These are phyloP conservation scores for Globisporangium carolinianum DNA, from an alignment of 352 stramenopile species.

Conservation along the genomic window DNA sequence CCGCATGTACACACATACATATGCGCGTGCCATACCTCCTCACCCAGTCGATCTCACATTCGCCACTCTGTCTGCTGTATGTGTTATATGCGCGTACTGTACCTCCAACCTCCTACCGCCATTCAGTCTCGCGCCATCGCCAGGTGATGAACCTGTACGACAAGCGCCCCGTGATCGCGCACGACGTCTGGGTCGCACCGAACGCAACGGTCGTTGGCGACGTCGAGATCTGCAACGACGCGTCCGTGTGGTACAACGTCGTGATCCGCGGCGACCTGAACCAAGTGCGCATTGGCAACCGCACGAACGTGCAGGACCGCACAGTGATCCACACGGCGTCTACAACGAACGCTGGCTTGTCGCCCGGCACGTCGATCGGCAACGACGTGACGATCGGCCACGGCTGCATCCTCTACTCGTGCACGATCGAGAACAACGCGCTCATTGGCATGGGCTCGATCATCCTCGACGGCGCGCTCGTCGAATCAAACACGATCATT, in stretches of 20 bases:
- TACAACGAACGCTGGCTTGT: constrained; percentile 62
- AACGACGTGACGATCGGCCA: constrained; percentile 96
- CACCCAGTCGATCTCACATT: no score
- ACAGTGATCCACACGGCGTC: constrained; percentile 92
- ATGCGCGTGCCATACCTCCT: no score
- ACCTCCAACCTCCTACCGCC: background rate
- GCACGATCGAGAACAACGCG: constrained; percentile 93
- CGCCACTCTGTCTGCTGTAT: no score
- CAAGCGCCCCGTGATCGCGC: constrained; percentile 87
- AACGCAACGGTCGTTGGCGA: constrained; percentile 96
- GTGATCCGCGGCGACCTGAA: constrained; percentile 92
- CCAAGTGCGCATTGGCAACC: constrained; percentile 92
- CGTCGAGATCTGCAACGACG: constrained; percentile 92
- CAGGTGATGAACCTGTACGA: constrained; percentile 91
- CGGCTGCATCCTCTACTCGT: constrained; percentile 94
- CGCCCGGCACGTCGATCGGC: constrained; percentile 89
- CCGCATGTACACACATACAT: no score
- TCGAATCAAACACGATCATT: constrained; percentile 93
- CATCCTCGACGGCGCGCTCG: constrained; percentile 88
- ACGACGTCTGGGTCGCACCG: constrained; percentile 92
- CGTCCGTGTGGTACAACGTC: constrained; percentile 95
- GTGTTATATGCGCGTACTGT: background rate
- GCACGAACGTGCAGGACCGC: constrained; percentile 96
- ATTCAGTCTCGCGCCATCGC: constrained; percentile 87
- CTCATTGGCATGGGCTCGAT: constrained; percentile 96